Percentiles rank a stretch among this genome's conserved stretches.
phyloP scores from a whole-genome alignment of 495 filamentous ascomycete species.

The Clavariopsis aquatica region DNA sequence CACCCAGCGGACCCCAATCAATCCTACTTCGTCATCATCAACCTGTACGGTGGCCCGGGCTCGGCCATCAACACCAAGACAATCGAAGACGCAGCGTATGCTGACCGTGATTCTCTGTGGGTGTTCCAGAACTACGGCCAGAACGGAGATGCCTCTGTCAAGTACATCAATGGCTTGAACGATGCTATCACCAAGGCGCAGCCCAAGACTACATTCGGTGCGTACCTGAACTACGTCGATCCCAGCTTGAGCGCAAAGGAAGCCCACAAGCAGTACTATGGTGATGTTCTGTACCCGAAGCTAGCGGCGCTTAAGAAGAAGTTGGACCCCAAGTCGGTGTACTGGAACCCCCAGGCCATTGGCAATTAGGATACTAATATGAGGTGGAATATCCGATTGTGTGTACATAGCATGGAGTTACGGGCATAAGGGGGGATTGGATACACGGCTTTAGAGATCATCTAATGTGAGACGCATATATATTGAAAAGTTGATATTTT shows the following conservation, averaged over 20 bases:
- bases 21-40: slow-evolving; percentile 34
- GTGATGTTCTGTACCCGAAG: slow-evolving; percentile 46
- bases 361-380: neutral
- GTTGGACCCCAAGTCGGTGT: slow-evolving; percentile 58
- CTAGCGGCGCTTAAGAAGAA: slow-evolving; percentile 55
- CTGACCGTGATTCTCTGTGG: slow-evolving; percentile 52
- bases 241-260: slow-evolving; percentile 52
- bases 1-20: neutral
- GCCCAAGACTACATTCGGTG: slow-evolving; percentile 40
- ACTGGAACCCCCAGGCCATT: slow-evolving; percentile 68
- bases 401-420: neutral
- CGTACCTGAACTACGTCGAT: slow-evolving; percentile 76
- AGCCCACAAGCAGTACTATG: slow-evolving; percentile 61
- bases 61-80: slow-evolving; percentile 32
- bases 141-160: slow-evolving; percentile 27
- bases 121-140: slow-evolving; percentile 39
- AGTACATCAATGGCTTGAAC: slow-evolving; percentile 53
- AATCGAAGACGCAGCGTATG: slow-evolving; percentile 49
- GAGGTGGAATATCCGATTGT: neutral
- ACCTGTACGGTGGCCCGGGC: slow-evolving; percentile 37
- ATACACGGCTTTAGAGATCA: too few relatives aligned
- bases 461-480: too few relatives aligned
- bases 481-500: too few relatives aligned
- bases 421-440: neutral
- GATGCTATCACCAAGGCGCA: slow-evolving; percentile 38